A percentile compares a stretch with the other conserved stretches of the same genome.
Conservation (phyloP, 2,329 filamentous ascomycete species). For the Pseudodiploospora longispora region DNA sequence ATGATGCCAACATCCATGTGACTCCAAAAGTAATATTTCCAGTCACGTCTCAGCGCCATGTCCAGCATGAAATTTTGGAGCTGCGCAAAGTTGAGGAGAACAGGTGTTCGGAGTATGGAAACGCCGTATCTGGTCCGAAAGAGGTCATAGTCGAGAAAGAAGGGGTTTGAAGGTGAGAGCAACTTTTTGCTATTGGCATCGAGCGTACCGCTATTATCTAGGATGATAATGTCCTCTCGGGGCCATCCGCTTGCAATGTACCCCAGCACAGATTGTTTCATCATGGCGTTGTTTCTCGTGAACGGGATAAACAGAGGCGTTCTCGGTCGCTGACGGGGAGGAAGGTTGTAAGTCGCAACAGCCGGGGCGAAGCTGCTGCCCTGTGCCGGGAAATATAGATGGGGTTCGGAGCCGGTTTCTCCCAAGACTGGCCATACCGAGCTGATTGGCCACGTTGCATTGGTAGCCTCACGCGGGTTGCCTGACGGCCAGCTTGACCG, state of each 20-base stretch:
- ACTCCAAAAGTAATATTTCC: constrained; percentile 6
- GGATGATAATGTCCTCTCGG: constrained; percentile 6
- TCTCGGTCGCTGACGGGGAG: constrained; percentile 5
- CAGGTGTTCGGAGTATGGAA: constrained; percentile 3
- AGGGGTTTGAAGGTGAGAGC: not conserved
- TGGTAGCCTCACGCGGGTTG: no score
- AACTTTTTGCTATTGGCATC: constrained; percentile 5
- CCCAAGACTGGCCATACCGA: not conserved
- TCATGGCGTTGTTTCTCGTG: constrained; percentile 6
- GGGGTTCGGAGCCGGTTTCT: constrained; percentile 1
- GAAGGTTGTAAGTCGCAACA: constrained; percentile 6
- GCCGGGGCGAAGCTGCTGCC: constrained; percentile 6
- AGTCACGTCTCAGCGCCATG: constrained; percentile 2
- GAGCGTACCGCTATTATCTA: constrained; percentile 5
- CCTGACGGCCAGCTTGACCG: no score
- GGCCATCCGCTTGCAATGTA: constrained; percentile 5
- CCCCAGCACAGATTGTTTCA: constrained; percentile 4
- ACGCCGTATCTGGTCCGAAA: constrained; percentile 7
- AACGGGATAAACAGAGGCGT: constrained; percentile 5
- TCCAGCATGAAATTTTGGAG: constrained; percentile 4
- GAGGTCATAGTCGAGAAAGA: constrained; percentile 6
- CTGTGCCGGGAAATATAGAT: constrained; percentile 2
- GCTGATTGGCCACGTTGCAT: not conserved
- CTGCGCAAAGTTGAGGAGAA: constrained; percentile 5
- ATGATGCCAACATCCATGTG: constrained; percentile 6